Conservation (phyloP, 2,329 filamentous ascomycete genomes). For the Alternaria infectoria region DNA sequence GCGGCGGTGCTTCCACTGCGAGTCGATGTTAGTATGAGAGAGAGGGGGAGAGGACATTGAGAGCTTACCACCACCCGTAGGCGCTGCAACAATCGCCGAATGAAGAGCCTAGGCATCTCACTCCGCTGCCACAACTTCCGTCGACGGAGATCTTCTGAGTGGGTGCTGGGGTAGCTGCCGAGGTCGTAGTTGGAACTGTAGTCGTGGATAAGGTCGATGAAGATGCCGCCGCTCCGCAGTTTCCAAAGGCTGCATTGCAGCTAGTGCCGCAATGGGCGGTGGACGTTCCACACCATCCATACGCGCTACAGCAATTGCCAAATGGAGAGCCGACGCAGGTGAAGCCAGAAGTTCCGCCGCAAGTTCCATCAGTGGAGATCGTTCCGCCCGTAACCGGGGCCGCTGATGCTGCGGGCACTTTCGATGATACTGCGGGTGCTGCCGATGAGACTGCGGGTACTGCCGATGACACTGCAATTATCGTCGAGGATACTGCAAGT, state of each 20-base stretch:
- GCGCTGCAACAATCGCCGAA: conserved; percentile 55
- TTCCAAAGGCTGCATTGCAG: conserved; percentile 44
- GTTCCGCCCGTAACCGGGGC: background rate
- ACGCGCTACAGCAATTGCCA: conserved; percentile 54
- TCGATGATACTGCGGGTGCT: background rate
- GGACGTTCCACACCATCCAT: conserved; percentile 48
- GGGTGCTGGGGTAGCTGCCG: conserved; percentile 7
- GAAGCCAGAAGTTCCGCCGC: conserved; percentile 23
- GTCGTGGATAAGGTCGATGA: conserved; percentile 1
- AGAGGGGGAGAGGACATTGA: background rate
- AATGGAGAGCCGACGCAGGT: conserved; percentile 53
- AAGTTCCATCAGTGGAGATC: conserved; percentile 27
- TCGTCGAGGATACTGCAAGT: background rate
- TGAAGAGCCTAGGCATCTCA: conserved; percentile 47
- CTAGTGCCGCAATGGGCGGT: conserved; percentile 34
- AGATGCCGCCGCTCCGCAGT: conserved; percentile 19
- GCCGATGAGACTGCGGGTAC: background rate
- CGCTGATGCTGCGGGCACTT: background rate
- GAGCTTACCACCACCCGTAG: conserved; percentile 44
- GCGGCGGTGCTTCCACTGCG: conserved; percentile 35
- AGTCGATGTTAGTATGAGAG: background rate
- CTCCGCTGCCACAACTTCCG: conserved; percentile 25
- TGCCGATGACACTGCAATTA: background rate
- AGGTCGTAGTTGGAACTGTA: background rate
- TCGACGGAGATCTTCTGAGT: conserved; percentile 30